Percentiles rank a stretch among this genome's conserved stretches.
Evolutionary conservation across 2,329 filamentous ascomycete genomes (phyloP).

Genomic region (Exophiala lecanii-corni): DNA sequence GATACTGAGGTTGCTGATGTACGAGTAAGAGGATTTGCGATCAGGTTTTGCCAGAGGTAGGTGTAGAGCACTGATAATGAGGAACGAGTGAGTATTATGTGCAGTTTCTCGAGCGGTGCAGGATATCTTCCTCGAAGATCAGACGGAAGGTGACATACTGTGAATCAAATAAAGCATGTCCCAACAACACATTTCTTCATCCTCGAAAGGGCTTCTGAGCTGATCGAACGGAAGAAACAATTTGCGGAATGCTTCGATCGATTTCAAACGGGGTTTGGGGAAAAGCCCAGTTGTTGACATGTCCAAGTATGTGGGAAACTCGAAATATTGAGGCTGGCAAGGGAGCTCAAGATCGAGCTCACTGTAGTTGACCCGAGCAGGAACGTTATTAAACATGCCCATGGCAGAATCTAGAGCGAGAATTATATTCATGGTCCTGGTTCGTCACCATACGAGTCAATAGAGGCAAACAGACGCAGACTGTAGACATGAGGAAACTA

Average conservation of each 20-base stretch:
- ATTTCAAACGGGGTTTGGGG: slow-evolving; percentile 32
- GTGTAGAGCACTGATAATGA: slow-evolving; percentile 36
- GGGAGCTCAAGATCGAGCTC: slow-evolving; percentile 43
- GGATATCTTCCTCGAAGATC: too few species aligned
- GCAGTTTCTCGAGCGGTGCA: too few species aligned
- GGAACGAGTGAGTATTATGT: too few species aligned
- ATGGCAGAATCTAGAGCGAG: slow-evolving; percentile 42
- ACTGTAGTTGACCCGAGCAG: slow-evolving; percentile 36
- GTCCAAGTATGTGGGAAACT: slow-evolving; percentile 33
- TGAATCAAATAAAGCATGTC: slow-evolving; percentile 43
- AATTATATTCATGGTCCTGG: slow-evolving; percentile 39
- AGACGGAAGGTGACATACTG: slow-evolving; percentile 27
- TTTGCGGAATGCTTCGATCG: slow-evolving; percentile 36
- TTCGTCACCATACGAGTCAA: too few species aligned
- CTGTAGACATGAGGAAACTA: too few species aligned
- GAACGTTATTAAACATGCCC: slow-evolving; percentile 44
- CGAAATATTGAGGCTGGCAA: slow-evolving; percentile 37
- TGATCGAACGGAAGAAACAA: slow-evolving; percentile 31
- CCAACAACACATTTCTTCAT: slow-evolving; percentile 30
- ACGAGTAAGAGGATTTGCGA: slow-evolving; percentile 29
- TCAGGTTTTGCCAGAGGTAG: slow-evolving; percentile 40
- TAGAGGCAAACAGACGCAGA: slow-evolving; percentile 2
- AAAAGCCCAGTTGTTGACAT: slow-evolving; percentile 30
- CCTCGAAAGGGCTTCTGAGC: slow-evolving; percentile 11
- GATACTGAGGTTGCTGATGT: slow-evolving; percentile 15